Evolutionary conservation across 2,329 filamentous ascomycete genomes (phyloP), one percentile per base, ranked within the genome.

Genomic region (Aspergillus ochraceus): DNA sequence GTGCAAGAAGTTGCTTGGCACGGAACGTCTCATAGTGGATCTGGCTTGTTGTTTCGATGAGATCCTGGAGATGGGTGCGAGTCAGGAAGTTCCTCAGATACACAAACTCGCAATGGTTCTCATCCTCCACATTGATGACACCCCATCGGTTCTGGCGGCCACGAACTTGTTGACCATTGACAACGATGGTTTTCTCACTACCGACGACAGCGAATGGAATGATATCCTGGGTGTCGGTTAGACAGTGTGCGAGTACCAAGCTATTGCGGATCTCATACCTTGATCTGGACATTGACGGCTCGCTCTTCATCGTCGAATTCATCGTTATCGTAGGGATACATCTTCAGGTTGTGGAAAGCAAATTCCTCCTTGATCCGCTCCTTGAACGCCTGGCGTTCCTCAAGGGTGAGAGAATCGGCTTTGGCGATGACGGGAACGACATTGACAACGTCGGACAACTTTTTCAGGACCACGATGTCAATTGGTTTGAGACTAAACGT

Each of bases 1-100:
- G 86, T 60, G 95, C 95, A 75, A 99, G 83, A 72, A 99, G 84
- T 81, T 99, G 95, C 88, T 99, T 99, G 73, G 95, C 93, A 80
- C 95, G 93, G 93, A 99, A 99, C 61, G 92, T 96, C 85, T 99
- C 95, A 85, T 99, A 99, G 86, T 99, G 95, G 80, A 97, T 99
- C 84, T 99, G 95, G 70, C 93, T 97, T 52, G 95, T 99, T 32
- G 95, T 99, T 83, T 99, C 95, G 79, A 99, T 97, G 68, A 99
- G 87, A 74, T 99, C 95, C 84, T 99, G 95, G 59, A 99, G 87
- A 80, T 99, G 95, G 65, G 95, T 98, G 76, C 95, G 92, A 71
- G 96, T 96, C 66, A 99, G 87, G 87, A 99, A 99, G 85, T 99
- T 94, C 77, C 95, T 90, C 64, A 99, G 88, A 79, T 97, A 97